Base-by-base conservation (phyloP, 2,329 filamentous ascomycete genomes). In the Chaetothyriales sp. region DNA sequence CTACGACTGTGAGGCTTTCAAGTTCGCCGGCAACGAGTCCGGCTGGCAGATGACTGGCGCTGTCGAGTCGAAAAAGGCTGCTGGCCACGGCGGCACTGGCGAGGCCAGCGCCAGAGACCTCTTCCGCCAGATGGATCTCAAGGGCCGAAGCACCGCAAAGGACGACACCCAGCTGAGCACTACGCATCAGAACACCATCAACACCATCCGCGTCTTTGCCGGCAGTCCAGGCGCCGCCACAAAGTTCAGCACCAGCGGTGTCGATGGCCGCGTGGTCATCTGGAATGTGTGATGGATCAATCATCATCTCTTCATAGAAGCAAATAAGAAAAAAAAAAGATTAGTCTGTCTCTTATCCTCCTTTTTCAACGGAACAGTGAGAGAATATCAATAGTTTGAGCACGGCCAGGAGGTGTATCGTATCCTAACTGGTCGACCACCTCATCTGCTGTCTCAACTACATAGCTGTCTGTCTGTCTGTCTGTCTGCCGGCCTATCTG, bases 81-180 rank as follows among this genome's bases (percentile, higher is more conserved):
- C 74, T 50, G 71, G 68, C 1, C 80, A 76, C 52, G 77, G 79
- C 50, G 72, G 73, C 53, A n/a, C n/a, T n/a, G 77, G 84, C 28
- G 92, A 96, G 69, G 92, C 96, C 67, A 92, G 85, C 57, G 92
- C 92, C 20, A 73, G 95, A 66, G 95, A 96, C 69, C 95, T 96
- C 87, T 98, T 98, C 73, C 80, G 81, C 62, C 89, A 95, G 73
- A 96, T 98, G 92, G 92, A 98, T 68, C 76, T 98, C 58, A 95
- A 92, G 76, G 92, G 92, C 55, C 94, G 94, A 70, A 47, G 25
- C 19, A 15, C 32, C 8, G 73, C 76, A 51, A 86, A 86, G 64
- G 88, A 94, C 62, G 89, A 96, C 66, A 95, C 89, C 3, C 86
- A 94, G 71, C 75, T 98, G 60, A 92, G 87, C 71, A 96, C 92